Evolutionary conservation across 805 yeast species (phyloP).

Genomic region (Candida endomychidarum): DNA sequence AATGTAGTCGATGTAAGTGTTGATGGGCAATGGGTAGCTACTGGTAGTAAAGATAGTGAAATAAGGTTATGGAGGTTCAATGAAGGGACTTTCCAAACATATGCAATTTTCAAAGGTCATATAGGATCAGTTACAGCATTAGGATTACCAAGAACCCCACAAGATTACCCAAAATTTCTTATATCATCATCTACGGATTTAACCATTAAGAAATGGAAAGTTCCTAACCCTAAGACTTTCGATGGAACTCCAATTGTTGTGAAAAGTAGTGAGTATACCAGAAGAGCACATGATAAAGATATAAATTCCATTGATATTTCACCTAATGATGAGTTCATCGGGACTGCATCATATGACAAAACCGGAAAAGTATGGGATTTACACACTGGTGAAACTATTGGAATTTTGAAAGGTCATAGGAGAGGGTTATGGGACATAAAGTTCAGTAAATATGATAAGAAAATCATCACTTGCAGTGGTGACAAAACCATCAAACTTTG

Average conservation of each 20-base stretch:
- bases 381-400: slow-evolving; percentile 82
- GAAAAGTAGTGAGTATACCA: slow-evolving; percentile 75
- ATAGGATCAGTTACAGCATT: slow-evolving; percentile 84
- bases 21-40: slow-evolving; percentile 88
- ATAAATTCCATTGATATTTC: slow-evolving; percentile 86
- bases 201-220: slow-evolving; percentile 82
- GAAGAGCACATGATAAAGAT: slow-evolving; percentile 96
- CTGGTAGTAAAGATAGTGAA: slow-evolving; percentile 86
- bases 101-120: slow-evolving; percentile 79
- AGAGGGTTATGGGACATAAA: slow-evolving; percentile 93
- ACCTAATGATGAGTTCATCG: slow-evolving; percentile 86
- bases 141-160: slow-evolving; percentile 60
- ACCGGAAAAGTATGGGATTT: slow-evolving; percentile 87
- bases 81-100: slow-evolving; percentile 42
- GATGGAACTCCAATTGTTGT: slow-evolving; percentile 29
- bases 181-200: slow-evolving; percentile 84
- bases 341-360: slow-evolving; percentile 93
- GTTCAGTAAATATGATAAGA: slow-evolving; percentile 77
- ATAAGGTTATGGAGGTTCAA: slow-evolving; percentile 80
- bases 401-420: slow-evolving; percentile 83
- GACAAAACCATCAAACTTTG: slow-evolving; percentile 89
- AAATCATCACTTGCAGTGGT: slow-evolving; percentile 82
- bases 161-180: slow-evolving; percentile 57
- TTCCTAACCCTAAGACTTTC: slow-evolving; percentile 45
- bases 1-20: slow-evolving; percentile 73